These are phyloP conservation scores for Fusarium pininemorale DNA, from an alignment of 2,329 filamentous ascomycete species.

Conservation along the genomic window DNA sequence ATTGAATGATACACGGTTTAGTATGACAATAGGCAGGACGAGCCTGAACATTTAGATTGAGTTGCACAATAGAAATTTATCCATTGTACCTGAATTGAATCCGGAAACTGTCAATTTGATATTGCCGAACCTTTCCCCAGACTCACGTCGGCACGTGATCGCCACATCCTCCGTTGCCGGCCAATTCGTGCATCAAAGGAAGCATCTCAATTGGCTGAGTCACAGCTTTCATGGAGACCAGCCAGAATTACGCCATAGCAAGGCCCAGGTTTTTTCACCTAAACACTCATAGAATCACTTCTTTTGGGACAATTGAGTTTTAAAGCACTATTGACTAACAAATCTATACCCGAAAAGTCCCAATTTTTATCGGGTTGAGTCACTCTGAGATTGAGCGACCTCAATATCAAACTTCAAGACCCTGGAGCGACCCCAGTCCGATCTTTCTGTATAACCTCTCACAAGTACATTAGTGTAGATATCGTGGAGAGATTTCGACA, in stretches of 20 bases:
- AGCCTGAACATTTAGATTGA: background rate
- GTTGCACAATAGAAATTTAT: too few relatives aligned
- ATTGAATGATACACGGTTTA: background rate
- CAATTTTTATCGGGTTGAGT: conserved; percentile 17
- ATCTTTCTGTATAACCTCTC: conserved; percentile 19
- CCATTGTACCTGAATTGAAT: background rate
- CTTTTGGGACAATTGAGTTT: conserved; percentile 20
- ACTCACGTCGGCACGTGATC: conserved; percentile 25
- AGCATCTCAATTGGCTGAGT: conserved; percentile 41
- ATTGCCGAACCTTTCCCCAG: background rate
- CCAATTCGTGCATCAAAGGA: conserved; percentile 10
- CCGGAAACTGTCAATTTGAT: background rate
- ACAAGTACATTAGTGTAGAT: background rate
- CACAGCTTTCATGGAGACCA: conserved; percentile 27
- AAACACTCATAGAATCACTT: conserved; percentile 33
- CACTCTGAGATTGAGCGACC: conserved; percentile 4
- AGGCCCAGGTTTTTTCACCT: conserved; percentile 30
- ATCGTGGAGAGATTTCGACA: conserved; percentile 1
- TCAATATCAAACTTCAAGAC: conserved; percentile 14
- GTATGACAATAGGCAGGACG: background rate
- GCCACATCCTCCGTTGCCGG: conserved; percentile 32
- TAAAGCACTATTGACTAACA: conserved; percentile 17
- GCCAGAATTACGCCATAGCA: conserved; percentile 44
- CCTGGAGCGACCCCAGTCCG: conserved; percentile 19
- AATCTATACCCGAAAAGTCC: conserved; percentile 20